Evolutionary conservation across 345 rosid genomes (phyloP).

Genomic region (Citrus hindsii): DNA sequence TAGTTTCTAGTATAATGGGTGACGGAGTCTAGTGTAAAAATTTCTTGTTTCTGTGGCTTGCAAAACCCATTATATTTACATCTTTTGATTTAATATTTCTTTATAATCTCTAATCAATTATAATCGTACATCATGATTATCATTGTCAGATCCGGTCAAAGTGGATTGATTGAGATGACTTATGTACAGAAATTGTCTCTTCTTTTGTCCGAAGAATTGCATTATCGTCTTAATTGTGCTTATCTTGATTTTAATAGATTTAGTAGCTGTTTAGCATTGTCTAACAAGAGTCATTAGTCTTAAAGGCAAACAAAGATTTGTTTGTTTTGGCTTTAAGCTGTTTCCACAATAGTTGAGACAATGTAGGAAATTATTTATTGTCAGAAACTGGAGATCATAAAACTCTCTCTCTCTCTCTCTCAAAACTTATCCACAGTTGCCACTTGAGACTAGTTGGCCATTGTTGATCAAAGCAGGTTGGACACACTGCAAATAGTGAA

Average conservation of each 20-base stretch:
- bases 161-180: conserved; percentile 2
- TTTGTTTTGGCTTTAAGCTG: neutral
- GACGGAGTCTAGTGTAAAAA: conserved; percentile 30
- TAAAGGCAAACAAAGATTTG: too few species aligned
- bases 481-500: neutral
- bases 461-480: neutral
- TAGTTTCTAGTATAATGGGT: conserved; percentile 15
- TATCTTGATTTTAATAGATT: conserved; percentile 2
- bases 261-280: neutral
- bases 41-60: conserved; percentile 20
- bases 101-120: conserved; percentile 12
- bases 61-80: conserved; percentile 20
- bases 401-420: neutral
- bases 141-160: neutral
- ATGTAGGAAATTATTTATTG: neutral
- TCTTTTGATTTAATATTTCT: conserved; percentile 12
- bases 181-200: neutral
- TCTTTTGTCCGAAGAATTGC: conserved; percentile 1
- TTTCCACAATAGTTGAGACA: neutral
- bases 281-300: neutral
- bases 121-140: neutral
- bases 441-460: neutral
- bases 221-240: neutral
- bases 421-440: neutral
- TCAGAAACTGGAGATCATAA: neutral